A percentile compares a stretch with the other conserved stretches of the same genome.
Evolutionary conservation across 768 basidiomycete species (phyloP).

Genomic region (Hemileccinum impolitum): DNA sequence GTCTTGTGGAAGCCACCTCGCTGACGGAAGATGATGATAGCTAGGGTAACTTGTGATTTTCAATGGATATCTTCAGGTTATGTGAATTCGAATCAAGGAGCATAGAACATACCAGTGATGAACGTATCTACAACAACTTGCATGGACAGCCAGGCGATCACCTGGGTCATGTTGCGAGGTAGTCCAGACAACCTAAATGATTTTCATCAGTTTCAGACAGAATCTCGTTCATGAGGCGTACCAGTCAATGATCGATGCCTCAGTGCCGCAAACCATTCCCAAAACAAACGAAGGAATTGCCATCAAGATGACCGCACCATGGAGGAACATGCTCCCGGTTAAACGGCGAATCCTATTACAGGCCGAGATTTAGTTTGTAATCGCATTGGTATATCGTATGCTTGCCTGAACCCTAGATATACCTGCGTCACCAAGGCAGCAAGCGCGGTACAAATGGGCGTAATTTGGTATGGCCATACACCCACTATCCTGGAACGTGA

Average conservation of each 20-base stretch:
- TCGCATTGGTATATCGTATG: background rate
- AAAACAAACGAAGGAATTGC: conserved; percentile 41
- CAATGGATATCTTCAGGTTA: background rate
- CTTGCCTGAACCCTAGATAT: conserved; percentile 46
- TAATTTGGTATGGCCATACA: conserved; percentile 50
- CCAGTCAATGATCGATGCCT: conserved; percentile 40
- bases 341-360: conserved; percentile 13
- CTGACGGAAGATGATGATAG: conserved; percentile 35
- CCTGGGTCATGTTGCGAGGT: conserved; percentile 36
- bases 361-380: background rate
- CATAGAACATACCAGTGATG: conserved; percentile 37
- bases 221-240: conserved; percentile 20
- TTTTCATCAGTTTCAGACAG: background rate
- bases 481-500: conserved; percentile 27
- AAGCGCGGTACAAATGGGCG: conserved; percentile 43
- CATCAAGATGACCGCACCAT: conserved; percentile 33
- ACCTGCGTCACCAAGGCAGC: conserved; percentile 49
- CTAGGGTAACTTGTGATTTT: conserved; percentile 16
- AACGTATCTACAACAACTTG: conserved; percentile 43
- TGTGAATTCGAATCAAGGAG: background rate
- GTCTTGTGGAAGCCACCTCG: conserved; percentile 53
- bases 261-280: conserved; percentile 42
- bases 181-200: conserved; percentile 41
- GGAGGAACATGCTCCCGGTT: conserved; percentile 20
- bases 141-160: conserved; percentile 45